Evolutionary conservation across 164 flowering plant genomes (phyloP).

Genomic region (Dillenia suffruticosa): DNA sequence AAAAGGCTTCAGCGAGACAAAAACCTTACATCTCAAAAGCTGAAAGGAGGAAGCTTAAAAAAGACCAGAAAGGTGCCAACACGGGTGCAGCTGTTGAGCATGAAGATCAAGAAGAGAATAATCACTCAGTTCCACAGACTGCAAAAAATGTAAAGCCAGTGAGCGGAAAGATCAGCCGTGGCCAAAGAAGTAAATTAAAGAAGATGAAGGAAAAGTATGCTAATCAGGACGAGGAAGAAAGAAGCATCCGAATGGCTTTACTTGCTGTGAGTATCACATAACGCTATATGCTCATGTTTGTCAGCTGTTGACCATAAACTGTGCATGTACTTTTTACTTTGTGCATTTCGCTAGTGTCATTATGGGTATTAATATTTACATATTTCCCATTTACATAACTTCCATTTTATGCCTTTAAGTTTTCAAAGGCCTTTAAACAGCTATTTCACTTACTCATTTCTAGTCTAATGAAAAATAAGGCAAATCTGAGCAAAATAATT

Average conservation of each 20-base stretch:
- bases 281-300: not conserved
- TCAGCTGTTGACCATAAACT: no score
- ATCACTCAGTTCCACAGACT: slow-evolving; percentile 16
- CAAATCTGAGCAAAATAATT: no score
- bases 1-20: slow-evolving; percentile 35
- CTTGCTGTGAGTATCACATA: slow-evolving; percentile 64
- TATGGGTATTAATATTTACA: no score
- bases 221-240: slow-evolving; percentile 95
- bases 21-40: slow-evolving; percentile 87
- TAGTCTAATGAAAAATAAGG: no score
- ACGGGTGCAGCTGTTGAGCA: slow-evolving; percentile 21
- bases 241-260: slow-evolving; percentile 80
- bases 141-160: slow-evolving; percentile 33
- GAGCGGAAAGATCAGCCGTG: slow-evolving; percentile 68
- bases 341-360: no score
- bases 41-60: slow-evolving; percentile 80
- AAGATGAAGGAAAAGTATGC: slow-evolving; percentile 94
- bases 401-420: no score
- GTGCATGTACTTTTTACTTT: no score
- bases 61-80: slow-evolving; percentile 44
- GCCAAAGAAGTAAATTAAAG: slow-evolving; percentile 84
- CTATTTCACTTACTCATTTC: no score
- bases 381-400: no score
- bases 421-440: no score
- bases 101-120: slow-evolving; percentile 33